Conservation (phyloP, 2,329 filamentous ascomycete genomes). For the Pyrenophora graminea region DNA sequence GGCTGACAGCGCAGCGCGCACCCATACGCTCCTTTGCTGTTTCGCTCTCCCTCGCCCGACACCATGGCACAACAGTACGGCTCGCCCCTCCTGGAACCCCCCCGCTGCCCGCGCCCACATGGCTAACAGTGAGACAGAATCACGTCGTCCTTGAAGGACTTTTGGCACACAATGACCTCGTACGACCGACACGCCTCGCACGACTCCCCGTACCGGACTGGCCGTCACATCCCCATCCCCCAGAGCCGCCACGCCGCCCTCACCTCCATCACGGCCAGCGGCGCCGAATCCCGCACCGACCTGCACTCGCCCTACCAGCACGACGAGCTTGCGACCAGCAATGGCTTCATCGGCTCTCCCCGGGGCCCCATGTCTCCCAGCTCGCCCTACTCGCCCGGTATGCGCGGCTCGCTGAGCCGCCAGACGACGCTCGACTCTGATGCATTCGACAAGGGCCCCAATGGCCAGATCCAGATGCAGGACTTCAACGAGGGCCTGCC, state of each 20-base stretch:
- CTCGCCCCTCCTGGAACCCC: conserved; percentile 1
- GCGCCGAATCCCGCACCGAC: conserved; percentile 84
- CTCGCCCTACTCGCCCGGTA: conserved; percentile 85
- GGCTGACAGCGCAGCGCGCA: conserved; percentile 20
- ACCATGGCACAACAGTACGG: conserved; percentile 45
- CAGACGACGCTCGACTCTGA: conserved; percentile 60
- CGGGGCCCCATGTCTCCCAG: conserved; percentile 61
- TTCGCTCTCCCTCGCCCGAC: conserved; percentile 17
- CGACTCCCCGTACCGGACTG: conserved; percentile 91
- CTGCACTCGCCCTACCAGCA: conserved; percentile 79
- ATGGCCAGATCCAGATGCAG: conserved; percentile 93
- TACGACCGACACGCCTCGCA: conserved; percentile 84
- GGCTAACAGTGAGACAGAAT: conserved; percentile 40
- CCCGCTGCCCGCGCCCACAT: conserved; percentile 6
- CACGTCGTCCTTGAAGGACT: conserved; percentile 71
- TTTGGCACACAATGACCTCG: conserved; percentile 86
- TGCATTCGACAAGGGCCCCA: conserved; percentile 66
- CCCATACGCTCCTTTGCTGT: conserved; percentile 19
- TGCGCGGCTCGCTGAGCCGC: conserved; percentile 76
- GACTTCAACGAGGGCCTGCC: conserved; percentile 90
- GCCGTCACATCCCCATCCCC: conserved; percentile 84
- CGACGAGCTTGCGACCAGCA: conserved; percentile 62
- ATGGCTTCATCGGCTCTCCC: conserved; percentile 65
- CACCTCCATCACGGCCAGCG: conserved; percentile 82
- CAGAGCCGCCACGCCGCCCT: conserved; percentile 81